Evolutionary conservation across 208 protist genomes (phyloP).

Genomic region (Acanthamoeba castellanii): DNA sequence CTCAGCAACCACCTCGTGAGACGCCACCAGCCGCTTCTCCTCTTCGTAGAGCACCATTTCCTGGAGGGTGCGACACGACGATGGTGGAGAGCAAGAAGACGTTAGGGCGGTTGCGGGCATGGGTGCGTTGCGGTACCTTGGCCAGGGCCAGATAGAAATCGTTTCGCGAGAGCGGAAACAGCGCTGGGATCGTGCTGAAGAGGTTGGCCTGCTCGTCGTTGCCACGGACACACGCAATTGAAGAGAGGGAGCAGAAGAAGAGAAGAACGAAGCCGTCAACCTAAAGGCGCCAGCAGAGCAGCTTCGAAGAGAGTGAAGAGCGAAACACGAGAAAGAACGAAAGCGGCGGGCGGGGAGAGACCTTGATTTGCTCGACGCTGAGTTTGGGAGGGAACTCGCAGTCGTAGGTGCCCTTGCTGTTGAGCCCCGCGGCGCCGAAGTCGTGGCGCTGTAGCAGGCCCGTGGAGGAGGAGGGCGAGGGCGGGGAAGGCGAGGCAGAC

Average conservation of each 20-base stretch:
- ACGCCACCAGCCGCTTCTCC: background rate
- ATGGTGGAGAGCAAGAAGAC: background rate
- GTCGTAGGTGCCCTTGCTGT: conserved; percentile 17
- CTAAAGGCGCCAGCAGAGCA: background rate
- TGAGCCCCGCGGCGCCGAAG: background rate
- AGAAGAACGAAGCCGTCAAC: background rate
- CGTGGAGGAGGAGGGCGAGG: background rate
- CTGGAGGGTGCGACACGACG: background rate
- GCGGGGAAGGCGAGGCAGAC: background rate
- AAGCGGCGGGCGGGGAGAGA: background rate
- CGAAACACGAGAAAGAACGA: background rate
- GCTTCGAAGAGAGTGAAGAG: background rate
- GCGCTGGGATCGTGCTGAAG: background rate
- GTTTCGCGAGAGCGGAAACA: background rate
- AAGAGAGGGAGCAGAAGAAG: background rate
- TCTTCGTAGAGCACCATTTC: background rate
- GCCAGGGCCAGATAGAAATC: background rate
- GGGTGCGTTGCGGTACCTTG: background rate
- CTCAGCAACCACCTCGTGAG: background rate
- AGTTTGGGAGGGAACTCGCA: background rate
- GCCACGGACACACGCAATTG: too few relatives aligned
- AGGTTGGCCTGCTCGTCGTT: background rate
- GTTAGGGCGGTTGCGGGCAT: background rate
- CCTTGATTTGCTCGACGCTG: conserved; percentile 8
- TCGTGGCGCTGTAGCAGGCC: background rate